These are phyloP conservation scores for Globisporangium nunn DNA, from an alignment of 352 stramenopile genomes.

Conservation along the genomic window DNA sequence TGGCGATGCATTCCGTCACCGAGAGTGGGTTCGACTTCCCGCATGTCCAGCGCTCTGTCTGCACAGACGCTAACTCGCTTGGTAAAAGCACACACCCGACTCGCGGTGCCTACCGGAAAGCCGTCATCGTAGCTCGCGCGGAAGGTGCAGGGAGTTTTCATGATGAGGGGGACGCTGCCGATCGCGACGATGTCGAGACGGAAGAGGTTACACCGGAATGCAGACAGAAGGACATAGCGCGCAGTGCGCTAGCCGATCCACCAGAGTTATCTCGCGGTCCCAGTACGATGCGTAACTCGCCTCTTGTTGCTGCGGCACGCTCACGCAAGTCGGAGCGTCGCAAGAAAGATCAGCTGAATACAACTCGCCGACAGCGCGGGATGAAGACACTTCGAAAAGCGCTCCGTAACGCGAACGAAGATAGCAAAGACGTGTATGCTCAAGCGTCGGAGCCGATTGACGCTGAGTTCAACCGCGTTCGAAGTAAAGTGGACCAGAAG, in stretches of 20 bases:
- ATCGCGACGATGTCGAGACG: background rate
- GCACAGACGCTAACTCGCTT: background rate
- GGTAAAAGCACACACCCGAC: background rate
- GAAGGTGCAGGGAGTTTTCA: background rate
- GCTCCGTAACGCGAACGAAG: conserved; percentile 7
- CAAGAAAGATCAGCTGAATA: conserved; percentile 1
- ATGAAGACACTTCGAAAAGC: background rate
- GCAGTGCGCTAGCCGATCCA: background rate
- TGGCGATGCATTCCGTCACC: conserved; percentile 51
- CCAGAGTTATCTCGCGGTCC: background rate
- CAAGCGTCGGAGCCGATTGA: conserved; percentile 18
- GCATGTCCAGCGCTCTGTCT: conserved; percentile 28
- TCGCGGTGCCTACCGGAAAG: background rate
- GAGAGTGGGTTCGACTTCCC: conserved; percentile 57
- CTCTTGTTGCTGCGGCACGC: background rate
- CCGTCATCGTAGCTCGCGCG: conserved; percentile 1
- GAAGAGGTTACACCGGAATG: background rate
- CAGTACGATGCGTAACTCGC: background rate
- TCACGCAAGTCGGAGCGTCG: conserved; percentile 1
- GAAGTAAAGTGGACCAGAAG: conserved; percentile 37
- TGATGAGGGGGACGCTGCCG: background rate
- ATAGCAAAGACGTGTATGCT: conserved; percentile 5
- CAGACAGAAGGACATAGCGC: background rate
- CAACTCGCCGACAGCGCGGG: background rate
- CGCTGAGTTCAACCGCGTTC: conserved; percentile 25